Percentiles rank a stretch among this genome's conserved stretches.
Evolutionary conservation across 257 asterid species (phyloP).

Genomic region (Misopates orontium): DNA sequence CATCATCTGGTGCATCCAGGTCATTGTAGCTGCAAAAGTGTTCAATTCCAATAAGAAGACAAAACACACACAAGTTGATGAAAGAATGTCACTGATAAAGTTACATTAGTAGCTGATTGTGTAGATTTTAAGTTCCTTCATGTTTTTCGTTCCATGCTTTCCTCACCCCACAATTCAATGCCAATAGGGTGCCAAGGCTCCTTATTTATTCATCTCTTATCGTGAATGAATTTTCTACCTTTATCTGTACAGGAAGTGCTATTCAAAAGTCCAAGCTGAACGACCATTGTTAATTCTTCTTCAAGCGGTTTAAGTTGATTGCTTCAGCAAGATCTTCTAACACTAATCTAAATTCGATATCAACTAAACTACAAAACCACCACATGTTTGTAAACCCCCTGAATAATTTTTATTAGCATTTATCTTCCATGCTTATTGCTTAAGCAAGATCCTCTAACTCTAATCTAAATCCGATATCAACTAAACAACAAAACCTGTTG

Average conservation of each 20-base stretch:
- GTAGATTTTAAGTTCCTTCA: background rate
- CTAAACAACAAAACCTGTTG: too few relatives aligned
- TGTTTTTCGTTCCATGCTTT: background rate
- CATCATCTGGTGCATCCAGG: slow-evolving; percentile 99
- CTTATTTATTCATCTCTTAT: background rate
- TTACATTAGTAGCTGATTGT: background rate
- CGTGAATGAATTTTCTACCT: background rate
- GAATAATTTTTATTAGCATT: too few relatives aligned
- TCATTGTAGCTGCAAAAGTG: slow-evolving; percentile 80
- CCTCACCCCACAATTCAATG: background rate
- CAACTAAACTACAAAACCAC: too few relatives aligned
- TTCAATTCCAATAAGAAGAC: background rate
- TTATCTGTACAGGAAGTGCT: background rate
- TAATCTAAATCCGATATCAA: background rate
- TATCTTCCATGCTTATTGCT: too few relatives aligned
- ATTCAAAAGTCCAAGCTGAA: background rate
- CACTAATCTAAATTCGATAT: too few relatives aligned
- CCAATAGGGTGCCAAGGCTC: background rate
- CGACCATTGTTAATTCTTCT: background rate
- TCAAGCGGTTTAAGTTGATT: background rate
- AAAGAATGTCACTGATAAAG: background rate
- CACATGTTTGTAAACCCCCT: too few relatives aligned
- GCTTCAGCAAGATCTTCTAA: background rate
- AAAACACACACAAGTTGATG: too few relatives aligned
- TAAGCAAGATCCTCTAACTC: background rate